Base-by-base conservation (phyloP, 164 flowering plant species). In the Tetracentron sinense region DNA sequence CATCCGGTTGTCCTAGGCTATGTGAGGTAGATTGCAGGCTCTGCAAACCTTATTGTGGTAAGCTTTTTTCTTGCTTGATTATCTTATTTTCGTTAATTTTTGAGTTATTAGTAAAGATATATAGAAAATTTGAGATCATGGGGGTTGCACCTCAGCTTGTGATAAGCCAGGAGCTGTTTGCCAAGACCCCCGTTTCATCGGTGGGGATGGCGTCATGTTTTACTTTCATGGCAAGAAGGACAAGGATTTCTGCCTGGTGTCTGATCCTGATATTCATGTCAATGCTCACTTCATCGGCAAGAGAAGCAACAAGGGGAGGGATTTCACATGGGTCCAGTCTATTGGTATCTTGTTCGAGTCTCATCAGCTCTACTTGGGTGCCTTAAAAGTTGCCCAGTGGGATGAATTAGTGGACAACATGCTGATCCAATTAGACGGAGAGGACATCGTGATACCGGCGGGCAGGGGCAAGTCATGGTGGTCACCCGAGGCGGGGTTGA, bases 21-120 rank as follows among this genome's bases (percentile, higher is more conserved):
- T 66, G 75, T 72, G 70, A 66, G 51, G 63, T 72, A 0, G 71
- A 66, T 53, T 72, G 71, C 67, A 62, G 54, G 35, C 28, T 58
- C 48, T 72, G 71, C 58, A 66, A 66, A 44, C 70, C 75, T 46
- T 66, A 66, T 26, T 72, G 75, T 52, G 59, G 71, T 72, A 66
- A 64, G 69, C 31, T 30, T 23, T 27, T 15, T 22, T 4, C 26
- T 19, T 57, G 6, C 26, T 33, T 33, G 8, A 33, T 8, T 33
- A 4, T 8, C 8, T 4, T 33, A 8, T 38, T 10, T 38, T 33
- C 38, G 38, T 8, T 8, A 33, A 33, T 8, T 33, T 33, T 33
- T 8, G 8, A 33, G 8, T 8, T 8, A 33, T 33, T 4, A 38
- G 1, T 16, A 38, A 3, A 8, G 14, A 38, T 12, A 38, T 4